Percentiles rank a stretch among this genome's conserved stretches.
Evolutionary conservation across 2,329 filamentous ascomycete species (phyloP).

Genomic region (Talaromyces sp.): DNA sequence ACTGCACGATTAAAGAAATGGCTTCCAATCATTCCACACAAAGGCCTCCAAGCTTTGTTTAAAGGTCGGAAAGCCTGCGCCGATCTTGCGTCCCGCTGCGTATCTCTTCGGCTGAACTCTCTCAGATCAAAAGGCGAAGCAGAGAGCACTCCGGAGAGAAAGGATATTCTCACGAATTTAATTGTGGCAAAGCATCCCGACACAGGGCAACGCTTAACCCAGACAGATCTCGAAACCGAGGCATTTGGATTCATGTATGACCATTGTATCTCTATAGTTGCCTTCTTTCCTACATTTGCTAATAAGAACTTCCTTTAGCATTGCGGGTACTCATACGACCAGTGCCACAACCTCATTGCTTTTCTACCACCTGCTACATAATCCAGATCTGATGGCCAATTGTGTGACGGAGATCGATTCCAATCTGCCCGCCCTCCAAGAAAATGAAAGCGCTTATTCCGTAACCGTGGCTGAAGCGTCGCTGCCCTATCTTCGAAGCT

Average conservation of each 20-base stretch:
- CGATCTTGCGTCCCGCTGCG: slow-evolving; percentile 16
- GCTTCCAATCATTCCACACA: slow-evolving; percentile 25
- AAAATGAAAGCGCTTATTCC: slow-evolving; percentile 26
- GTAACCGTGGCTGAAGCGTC: slow-evolving; percentile 25
- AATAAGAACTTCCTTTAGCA: slow-evolving; percentile 16
- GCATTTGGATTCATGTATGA: slow-evolving; percentile 43
- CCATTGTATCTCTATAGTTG: slow-evolving; percentile 4
- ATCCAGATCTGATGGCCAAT: slow-evolving; percentile 24
- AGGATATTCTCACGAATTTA: slow-evolving; percentile 40
- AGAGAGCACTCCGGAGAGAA: slow-evolving; percentile 6
- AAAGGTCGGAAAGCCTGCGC: slow-evolving; percentile 24
- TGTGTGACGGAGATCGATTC: slow-evolving; percentile 11
- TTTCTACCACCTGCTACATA: slow-evolving; percentile 37
- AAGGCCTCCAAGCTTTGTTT: slow-evolving; percentile 23
- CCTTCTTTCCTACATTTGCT: not conserved
- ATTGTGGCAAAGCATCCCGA: slow-evolving; percentile 41
- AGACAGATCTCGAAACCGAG: slow-evolving; percentile 37
- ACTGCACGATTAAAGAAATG: slow-evolving; percentile 28
- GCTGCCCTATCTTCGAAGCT: slow-evolving; percentile 31
- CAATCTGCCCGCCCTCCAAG: not conserved
- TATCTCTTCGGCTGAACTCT: slow-evolving; percentile 1
- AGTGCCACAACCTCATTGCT: slow-evolving; percentile 33
- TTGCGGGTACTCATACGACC: slow-evolving; percentile 40
- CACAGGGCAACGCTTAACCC: slow-evolving; percentile 34
- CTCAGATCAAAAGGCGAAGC: not conserved